A percentile compares a stretch with the other conserved stretches of the same genome.
Evolutionary conservation across 768 basidiomycete genomes (phyloP).

Genomic region (Coprinellus micaceus): DNA sequence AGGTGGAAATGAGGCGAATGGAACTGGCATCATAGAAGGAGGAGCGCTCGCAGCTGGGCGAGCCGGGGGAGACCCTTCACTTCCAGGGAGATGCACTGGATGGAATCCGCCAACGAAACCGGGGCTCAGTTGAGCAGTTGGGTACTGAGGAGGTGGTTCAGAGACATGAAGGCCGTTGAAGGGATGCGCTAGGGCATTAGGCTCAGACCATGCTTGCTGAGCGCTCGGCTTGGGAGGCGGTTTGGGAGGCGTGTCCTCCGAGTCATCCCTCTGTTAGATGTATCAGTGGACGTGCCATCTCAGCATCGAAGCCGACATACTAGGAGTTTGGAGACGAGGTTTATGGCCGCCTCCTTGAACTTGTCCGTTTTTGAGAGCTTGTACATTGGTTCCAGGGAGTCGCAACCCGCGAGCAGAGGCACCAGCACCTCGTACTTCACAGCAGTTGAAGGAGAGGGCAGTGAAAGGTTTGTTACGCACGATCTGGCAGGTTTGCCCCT

Average conservation of each 20-base stretch:
- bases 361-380: constrained; percentile 5
- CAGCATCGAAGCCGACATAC: constrained; percentile 4
- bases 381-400: not conserved
- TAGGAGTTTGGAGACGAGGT: constrained; percentile 20
- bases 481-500: too few species aligned
- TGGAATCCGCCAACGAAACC: constrained; percentile 53
- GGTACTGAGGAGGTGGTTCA: not conserved
- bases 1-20: constrained; percentile 27
- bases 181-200: constrained; percentile 18
- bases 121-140: constrained; percentile 6
- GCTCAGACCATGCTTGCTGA: not conserved
- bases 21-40: constrained; percentile 35
- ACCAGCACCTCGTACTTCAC: too few species aligned
- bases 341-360: constrained; percentile 11
- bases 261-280: constrained; percentile 3
- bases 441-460: too few species aligned
- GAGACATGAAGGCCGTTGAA: constrained; percentile 27
- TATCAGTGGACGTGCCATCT: not conserved
- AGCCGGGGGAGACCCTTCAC: constrained; percentile 7
- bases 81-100: constrained; percentile 18
- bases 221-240: not conserved
- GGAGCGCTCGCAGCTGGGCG: constrained; percentile 16
- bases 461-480: too few species aligned
- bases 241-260: constrained; percentile 15
- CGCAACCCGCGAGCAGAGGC: not conserved